Evolutionary conservation across 2,329 filamentous ascomycete species (phyloP).

Genomic region (Madurella mycetomatis): DNA sequence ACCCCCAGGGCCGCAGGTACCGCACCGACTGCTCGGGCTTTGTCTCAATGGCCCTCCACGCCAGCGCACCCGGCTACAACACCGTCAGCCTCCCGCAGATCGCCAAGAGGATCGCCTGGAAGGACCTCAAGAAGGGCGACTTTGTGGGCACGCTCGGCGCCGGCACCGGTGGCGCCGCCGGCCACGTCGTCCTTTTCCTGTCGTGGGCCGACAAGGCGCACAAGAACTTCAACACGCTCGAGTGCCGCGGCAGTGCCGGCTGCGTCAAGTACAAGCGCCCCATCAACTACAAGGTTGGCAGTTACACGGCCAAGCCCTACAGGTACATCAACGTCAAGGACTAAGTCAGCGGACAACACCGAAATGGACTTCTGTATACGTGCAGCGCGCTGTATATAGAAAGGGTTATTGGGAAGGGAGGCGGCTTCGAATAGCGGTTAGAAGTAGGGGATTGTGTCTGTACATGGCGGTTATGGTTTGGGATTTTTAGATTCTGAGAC

Average conservation of each 20-base stretch:
- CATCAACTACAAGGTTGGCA: slow-evolving; percentile 5
- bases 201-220: slow-evolving; percentile 8
- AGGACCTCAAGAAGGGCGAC: slow-evolving; percentile 13
- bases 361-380: background rate
- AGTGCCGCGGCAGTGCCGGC: slow-evolving; percentile 12
- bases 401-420: background rate
- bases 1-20: slow-evolving; percentile 15
- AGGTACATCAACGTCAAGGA: slow-evolving; percentile 9
- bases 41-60: slow-evolving; percentile 17
- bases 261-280: slow-evolving; percentile 12
- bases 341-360: background rate
- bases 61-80: slow-evolving; percentile 13
- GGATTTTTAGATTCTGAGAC: no score
- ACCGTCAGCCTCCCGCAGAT: slow-evolving; percentile 13
- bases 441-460: no score
- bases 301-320: slow-evolving; percentile 15
- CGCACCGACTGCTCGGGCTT: slow-evolving; percentile 20
- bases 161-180: slow-evolving; percentile 13
- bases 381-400: background rate
- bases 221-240: slow-evolving; percentile 11
- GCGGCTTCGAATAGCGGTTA: no score
- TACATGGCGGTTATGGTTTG: no score
- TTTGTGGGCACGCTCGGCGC: slow-evolving; percentile 16
- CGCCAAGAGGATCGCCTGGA: slow-evolving; percentile 8
- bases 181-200: slow-evolving; percentile 13